Evolutionary conservation across 148 eudicot species (phyloP), one percentile per base, ranked within the genome.

Genomic region (Beta vulgaris): DNA sequence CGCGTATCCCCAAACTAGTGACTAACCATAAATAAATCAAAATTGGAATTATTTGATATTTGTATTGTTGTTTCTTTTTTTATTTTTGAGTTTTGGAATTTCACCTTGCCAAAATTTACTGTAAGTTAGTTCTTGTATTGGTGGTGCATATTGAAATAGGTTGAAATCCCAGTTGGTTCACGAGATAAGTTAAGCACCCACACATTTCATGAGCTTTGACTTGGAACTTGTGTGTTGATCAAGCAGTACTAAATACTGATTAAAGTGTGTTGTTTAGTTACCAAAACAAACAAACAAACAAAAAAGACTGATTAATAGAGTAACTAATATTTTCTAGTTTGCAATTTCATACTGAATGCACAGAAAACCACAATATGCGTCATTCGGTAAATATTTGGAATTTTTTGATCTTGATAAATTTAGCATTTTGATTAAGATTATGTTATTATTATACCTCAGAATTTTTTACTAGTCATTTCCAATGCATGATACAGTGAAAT

Each of bases 121-220:
- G 36, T 23, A 42, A 62, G 46, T 71, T 78, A 65, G 82, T 63
- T 82, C 36, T 28, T 70, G 31, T 71, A 68, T 75, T 84, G 78
- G 80, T 83, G 79, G 49, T 36, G 77, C 60, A 29, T 66, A 58
- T 73, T 31, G 54, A 75, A 36, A 68, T 69, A 66, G 71, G 84
- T 82, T 78, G 80, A 69, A 82, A 86, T 72, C 85, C 86, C 80
- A 80, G 78, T 77, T 86, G 87, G 82, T 69, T 89, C 97, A 91
- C 97, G 90, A 82, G 97, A 82, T 71, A 44, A 55, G 73, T 71
- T 64, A 31, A 74, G 77, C 42, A 75, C 73, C 80, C 84, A 83
- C 86, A 79, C 25, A 82, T 73, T 77, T 76, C 83, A 72, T 85
- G 85, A 84, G 55, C 74, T 54, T 81, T 66, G 76, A 76, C 73